phyloP scores from a whole-genome alignment of 164 flowering plant species.

The Euptelea pleiosperma region DNA sequence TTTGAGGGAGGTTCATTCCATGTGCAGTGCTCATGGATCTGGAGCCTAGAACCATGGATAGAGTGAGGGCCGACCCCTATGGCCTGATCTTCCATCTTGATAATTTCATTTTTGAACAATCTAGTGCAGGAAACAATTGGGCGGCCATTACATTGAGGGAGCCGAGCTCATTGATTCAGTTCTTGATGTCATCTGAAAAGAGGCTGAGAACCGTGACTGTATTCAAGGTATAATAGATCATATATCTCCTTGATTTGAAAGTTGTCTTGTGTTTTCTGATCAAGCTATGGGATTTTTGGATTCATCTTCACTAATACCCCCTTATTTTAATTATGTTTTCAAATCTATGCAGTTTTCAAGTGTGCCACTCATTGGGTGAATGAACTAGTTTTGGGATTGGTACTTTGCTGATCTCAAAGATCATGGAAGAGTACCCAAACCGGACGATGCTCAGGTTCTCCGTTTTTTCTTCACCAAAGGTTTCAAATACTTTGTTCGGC shows the following conservation, averaged over 20 bases:
- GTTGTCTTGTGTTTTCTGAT: not conserved
- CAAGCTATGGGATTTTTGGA: not conserved
- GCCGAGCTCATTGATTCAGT: constrained; percentile 41
- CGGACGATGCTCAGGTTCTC: constrained; percentile 23
- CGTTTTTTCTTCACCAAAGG: constrained; percentile 22
- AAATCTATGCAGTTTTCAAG: constrained; percentile 14
- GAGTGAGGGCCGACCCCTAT: constrained; percentile 33
- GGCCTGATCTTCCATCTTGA: constrained; percentile 41
- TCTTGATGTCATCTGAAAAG: constrained; percentile 40
- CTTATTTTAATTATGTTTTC: not conserved
- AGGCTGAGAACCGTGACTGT: constrained; percentile 41
- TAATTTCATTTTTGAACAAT: constrained; percentile 41
- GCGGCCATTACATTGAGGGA: constrained; percentile 42
- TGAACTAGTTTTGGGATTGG: constrained; percentile 24
- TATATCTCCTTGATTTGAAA: not conserved
- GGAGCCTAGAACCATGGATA: constrained; percentile 41
- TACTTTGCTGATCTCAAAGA: constrained; percentile 20
- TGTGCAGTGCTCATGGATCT: constrained; percentile 41
- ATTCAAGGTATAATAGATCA: constrained; percentile 28
- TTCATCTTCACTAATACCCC: too few species aligned
- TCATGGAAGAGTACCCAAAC: constrained; percentile 22
- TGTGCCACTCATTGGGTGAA: constrained; percentile 22
- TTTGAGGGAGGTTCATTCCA: constrained; percentile 34
- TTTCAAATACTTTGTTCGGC: constrained; percentile 21
- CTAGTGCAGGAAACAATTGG: constrained; percentile 45